Conservation (phyloP, 1,139 yeast species). For the Candida sp. region DNA sequence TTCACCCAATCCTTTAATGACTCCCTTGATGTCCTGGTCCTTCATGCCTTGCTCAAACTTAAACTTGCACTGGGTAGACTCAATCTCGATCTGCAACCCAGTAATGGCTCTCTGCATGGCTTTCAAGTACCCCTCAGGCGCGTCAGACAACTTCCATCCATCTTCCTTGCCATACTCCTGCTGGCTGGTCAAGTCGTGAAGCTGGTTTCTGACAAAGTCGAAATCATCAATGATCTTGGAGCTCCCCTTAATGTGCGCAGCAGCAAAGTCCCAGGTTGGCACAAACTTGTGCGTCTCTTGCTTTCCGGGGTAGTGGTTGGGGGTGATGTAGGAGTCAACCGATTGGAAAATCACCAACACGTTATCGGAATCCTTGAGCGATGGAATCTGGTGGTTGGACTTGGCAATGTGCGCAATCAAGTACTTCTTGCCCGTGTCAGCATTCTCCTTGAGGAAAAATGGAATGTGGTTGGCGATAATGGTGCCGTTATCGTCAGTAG, state of each 20-base stretch:
- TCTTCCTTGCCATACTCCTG: constrained; percentile 46
- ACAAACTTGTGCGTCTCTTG: constrained; percentile 64
- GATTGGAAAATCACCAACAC: constrained; percentile 62
- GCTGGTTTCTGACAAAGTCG: constrained; percentile 51
- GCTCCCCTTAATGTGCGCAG: constrained; percentile 62
- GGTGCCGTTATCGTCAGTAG: constrained; percentile 38
- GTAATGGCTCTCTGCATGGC: constrained; percentile 56
- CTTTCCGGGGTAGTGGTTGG: constrained; percentile 64
- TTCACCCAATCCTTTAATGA: constrained; percentile 46
- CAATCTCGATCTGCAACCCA: constrained; percentile 61
- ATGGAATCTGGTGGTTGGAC: constrained; percentile 55
- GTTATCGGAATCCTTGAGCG: constrained; percentile 41
- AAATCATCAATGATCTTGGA: constrained; percentile 51
- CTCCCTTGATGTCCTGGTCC: constrained; percentile 54
- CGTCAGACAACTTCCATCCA: constrained; percentile 63
- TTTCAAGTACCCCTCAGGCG: constrained; percentile 55
- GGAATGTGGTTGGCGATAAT: constrained; percentile 65
- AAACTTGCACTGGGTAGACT: constrained; percentile 56
- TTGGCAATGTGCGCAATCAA: constrained; percentile 64
- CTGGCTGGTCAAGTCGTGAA: constrained; percentile 49
- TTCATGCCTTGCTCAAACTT: constrained; percentile 63
- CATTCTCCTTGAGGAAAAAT: constrained; percentile 44
- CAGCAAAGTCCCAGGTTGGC: constrained; percentile 76
- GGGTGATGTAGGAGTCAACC: constrained; percentile 59
- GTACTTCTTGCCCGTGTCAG: constrained; percentile 40